These are phyloP conservation scores for Penicillium griseofulvum DNA, from an alignment of 2,329 filamentous ascomycete genomes.

Conservation along the genomic window DNA sequence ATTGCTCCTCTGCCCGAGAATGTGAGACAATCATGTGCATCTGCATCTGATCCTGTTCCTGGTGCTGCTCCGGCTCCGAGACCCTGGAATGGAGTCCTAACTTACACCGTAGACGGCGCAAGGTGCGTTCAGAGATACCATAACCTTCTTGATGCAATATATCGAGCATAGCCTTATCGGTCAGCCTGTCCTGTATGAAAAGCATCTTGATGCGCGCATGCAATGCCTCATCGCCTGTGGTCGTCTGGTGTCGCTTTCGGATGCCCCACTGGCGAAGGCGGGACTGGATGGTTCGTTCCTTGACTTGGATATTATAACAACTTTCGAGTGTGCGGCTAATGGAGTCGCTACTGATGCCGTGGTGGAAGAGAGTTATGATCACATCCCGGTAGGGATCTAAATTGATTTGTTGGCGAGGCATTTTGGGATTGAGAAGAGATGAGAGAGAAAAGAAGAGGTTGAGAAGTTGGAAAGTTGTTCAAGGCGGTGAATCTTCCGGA, in stretches of 20 bases:
- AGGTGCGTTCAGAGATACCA: slow-evolving; percentile 24
- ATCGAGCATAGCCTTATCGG: slow-evolving; percentile 27
- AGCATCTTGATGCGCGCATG: slow-evolving; percentile 23
- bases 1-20: background rate
- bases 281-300: slow-evolving; percentile 25
- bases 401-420: slow-evolving; percentile 27
- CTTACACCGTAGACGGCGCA: slow-evolving; percentile 25
- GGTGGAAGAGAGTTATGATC: slow-evolving; percentile 22
- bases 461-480: background rate
- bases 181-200: slow-evolving; percentile 22
- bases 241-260: slow-evolving; percentile 26
- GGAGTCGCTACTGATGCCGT: slow-evolving; percentile 24
- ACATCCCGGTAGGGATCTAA: slow-evolving; percentile 25
- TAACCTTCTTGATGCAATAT: slow-evolving; percentile 24
- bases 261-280: slow-evolving; percentile 27
- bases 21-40: background rate
- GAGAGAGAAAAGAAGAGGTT: background rate
- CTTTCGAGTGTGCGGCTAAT: slow-evolving; percentile 22
- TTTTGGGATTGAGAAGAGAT: slow-evolving; percentile 3
- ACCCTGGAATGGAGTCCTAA: slow-evolving; percentile 22
- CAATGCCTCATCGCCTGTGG: slow-evolving; percentile 22
- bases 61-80: slow-evolving; percentile 14
- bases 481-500: slow-evolving; percentile 20
- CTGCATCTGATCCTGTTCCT: background rate
- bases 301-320: slow-evolving; percentile 25